A percentile compares a stretch with the other conserved stretches of the same genome.
Conservation (phyloP, 768 basidiomycete species). For the Suillus lakei region DNA sequence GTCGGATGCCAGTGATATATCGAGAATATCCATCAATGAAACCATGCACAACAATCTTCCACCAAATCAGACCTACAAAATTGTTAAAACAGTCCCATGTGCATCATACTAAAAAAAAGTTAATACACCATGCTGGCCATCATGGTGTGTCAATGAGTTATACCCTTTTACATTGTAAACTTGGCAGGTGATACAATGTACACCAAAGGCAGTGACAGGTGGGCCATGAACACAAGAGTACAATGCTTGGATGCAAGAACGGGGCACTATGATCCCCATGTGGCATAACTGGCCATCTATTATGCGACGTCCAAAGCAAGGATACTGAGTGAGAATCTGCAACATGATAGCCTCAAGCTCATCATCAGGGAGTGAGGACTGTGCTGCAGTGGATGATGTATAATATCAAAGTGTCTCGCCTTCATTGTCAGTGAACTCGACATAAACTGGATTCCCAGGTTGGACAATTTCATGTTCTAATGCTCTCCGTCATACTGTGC, state of each 20-base stretch:
- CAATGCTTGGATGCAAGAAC: background rate
- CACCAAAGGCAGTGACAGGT: conserved; percentile 23
- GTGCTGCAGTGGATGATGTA: background rate
- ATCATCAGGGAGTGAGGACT: background rate
- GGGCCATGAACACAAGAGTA: background rate
- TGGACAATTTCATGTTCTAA: background rate
- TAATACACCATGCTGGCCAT: conserved; percentile 40
- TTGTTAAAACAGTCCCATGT: conserved; percentile 33
- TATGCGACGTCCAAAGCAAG: background rate
- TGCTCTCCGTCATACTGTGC: background rate
- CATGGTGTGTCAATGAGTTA: conserved; percentile 45
- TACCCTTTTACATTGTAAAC: conserved; percentile 39
- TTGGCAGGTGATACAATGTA: conserved; percentile 25
- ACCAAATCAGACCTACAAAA: conserved; percentile 22
- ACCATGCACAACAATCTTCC: conserved; percentile 42
- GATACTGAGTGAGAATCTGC: background rate
- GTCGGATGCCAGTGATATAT: conserved; percentile 35
- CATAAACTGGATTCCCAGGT: background rate
- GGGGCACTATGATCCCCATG: background rate
- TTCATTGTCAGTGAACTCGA: background rate
- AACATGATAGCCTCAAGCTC: background rate
- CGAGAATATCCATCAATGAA: conserved; percentile 47
- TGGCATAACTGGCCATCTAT: background rate
- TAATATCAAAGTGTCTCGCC: background rate
- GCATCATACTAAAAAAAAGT: conserved; percentile 26